Evolutionary conservation across 352 stramenopile genomes (phyloP).

Genomic region (Globisporangium alternatum): DNA sequence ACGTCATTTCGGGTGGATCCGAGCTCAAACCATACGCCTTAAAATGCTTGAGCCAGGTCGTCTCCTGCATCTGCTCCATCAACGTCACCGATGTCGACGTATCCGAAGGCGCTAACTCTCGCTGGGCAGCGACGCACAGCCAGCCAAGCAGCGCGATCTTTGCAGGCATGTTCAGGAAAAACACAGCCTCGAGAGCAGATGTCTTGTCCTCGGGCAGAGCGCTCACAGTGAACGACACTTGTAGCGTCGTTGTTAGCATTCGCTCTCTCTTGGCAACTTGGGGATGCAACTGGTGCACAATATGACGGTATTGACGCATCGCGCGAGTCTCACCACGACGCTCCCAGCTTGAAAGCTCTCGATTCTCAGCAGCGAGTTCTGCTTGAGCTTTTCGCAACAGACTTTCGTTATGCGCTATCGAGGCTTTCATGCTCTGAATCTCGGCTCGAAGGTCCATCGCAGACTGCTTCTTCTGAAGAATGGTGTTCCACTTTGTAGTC

Average conservation of each 20-base stretch:
- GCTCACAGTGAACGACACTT: constrained; percentile 19
- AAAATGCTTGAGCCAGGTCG: constrained; percentile 27
- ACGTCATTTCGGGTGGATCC: too few relatives aligned
- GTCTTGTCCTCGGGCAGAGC: background rate
- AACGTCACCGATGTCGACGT: background rate
- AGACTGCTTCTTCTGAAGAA: background rate
- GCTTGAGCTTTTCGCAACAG: constrained; percentile 2
- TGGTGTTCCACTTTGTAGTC: background rate
- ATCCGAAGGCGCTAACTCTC: constrained; percentile 20
- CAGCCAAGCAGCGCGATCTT: constrained; percentile 35
- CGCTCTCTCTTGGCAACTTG: constrained; percentile 7
- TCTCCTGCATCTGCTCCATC: background rate
- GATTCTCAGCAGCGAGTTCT: background rate
- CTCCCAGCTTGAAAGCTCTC: background rate
- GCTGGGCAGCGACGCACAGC: constrained; percentile 37
- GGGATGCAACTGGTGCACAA: background rate
- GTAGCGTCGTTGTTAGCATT: constrained; percentile 9
- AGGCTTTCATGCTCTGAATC: constrained; percentile 1
- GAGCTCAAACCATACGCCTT: background rate
- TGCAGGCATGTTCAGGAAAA: constrained; percentile 37
- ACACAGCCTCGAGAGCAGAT: constrained; percentile 35
- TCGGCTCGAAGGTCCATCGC: background rate
- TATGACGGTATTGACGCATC: background rate
- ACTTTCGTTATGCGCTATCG: background rate
- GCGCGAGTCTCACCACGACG: background rate